phyloP scores from a whole-genome alignment of 164 flowering plant species.

The Magnolia changhungtana region DNA sequence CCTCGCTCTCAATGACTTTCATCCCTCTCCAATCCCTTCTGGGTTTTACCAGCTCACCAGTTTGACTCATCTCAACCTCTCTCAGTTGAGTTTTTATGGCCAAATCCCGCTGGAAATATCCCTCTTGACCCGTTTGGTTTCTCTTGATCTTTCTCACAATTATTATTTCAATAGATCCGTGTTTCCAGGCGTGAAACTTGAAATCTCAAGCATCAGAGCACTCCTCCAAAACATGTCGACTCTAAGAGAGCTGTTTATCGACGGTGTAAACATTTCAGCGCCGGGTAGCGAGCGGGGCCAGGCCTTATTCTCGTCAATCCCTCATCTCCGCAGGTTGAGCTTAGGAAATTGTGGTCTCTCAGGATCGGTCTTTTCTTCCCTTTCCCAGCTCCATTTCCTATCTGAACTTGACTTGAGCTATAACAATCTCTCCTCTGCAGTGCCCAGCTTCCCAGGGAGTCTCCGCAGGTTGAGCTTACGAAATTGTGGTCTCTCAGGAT shows the following conservation, averaged over 20 bases:
- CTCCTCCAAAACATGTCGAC: slow-evolving; percentile 23
- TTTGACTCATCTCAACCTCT: slow-evolving; percentile 39
- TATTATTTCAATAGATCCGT: too few species aligned
- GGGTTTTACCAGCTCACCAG: slow-evolving; percentile 24
- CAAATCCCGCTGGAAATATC: slow-evolving; percentile 39
- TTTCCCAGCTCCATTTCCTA: too few species aligned
- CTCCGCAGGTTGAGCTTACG: too few species aligned
- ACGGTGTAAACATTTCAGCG: slow-evolving; percentile 30
- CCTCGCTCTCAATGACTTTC: slow-evolving; percentile 35
- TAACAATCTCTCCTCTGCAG: too few species aligned
- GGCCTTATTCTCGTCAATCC: slow-evolving; percentile 5
- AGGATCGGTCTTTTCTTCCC: too few species aligned
- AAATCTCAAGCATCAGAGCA: slow-evolving; percentile 17
- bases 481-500: too few species aligned
- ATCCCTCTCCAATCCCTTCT: slow-evolving; percentile 25
- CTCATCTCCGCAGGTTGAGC: too few species aligned
- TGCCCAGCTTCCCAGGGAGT: too few species aligned
- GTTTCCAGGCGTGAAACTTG: neutral
- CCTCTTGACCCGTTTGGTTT: slow-evolving; percentile 20
- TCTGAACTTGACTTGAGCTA: too few species aligned
- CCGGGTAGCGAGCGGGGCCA: slow-evolving; percentile 21
- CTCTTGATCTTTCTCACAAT: slow-evolving; percentile 10
- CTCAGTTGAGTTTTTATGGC: slow-evolving; percentile 36
- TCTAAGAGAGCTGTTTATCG: slow-evolving; percentile 31
- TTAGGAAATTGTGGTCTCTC: too few species aligned